Conservation (phyloP, 148 eudicot genomes). For the Salicornia ramosissima region DNA sequence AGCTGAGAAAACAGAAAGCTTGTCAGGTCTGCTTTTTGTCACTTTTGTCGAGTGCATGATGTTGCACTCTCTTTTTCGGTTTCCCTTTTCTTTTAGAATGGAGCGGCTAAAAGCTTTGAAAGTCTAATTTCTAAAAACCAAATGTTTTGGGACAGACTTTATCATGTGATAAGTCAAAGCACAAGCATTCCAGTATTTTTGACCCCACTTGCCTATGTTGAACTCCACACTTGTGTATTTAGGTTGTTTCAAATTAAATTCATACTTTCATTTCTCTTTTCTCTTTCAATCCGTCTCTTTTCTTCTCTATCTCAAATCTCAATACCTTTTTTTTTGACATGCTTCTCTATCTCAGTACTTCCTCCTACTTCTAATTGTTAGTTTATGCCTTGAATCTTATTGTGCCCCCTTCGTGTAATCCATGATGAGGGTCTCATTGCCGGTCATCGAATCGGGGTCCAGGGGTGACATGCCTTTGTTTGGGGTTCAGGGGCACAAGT, state of each 20-base stretch:
- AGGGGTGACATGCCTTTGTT: too few species aligned
- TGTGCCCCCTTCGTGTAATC: too few species aligned
- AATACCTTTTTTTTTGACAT: too few species aligned
- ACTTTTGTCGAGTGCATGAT: background rate
- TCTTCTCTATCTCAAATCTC: too few species aligned
- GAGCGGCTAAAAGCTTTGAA: background rate
- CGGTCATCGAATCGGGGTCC: too few species aligned
- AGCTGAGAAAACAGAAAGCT: constrained; percentile 23
- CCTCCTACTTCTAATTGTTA: background rate
- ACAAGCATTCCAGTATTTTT: background rate
- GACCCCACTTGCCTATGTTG: background rate
- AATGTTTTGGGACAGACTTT: background rate
- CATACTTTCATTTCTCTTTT: background rate
- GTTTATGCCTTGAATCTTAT: too few species aligned
- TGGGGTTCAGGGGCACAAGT: too few species aligned
- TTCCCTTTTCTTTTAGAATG: background rate
- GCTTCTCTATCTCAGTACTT: background rate
- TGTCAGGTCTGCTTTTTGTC: constrained; percentile 22
- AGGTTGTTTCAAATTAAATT: background rate
- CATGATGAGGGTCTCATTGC: too few species aligned
- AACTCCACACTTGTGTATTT: background rate
- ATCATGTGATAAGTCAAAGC: background rate
- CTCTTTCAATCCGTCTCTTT: too few species aligned
- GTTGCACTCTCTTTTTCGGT: background rate
- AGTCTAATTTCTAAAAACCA: background rate